Conservation (phyloP, 2,329 filamentous ascomycete genomes). For the Samsoniella hepiali region DNA sequence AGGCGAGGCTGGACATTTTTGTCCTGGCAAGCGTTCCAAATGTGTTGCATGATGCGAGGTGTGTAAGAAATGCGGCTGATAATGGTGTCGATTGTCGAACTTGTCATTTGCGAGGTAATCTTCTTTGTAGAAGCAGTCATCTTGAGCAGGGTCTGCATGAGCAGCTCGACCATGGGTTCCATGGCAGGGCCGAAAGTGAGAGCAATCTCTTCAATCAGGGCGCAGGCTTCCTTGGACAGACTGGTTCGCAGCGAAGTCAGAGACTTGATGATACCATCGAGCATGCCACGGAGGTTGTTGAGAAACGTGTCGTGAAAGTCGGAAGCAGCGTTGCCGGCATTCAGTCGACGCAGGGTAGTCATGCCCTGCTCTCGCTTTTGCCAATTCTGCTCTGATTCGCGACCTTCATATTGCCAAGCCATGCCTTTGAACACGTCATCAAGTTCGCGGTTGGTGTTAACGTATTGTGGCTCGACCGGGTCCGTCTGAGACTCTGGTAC, state of each 20-base stretch:
- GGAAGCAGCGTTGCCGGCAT: constrained; percentile 76
- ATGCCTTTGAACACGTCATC: constrained; percentile 84
- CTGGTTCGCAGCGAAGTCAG: constrained; percentile 83
- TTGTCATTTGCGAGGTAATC: constrained; percentile 81
- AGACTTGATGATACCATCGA: constrained; percentile 88
- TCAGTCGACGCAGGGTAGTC: constrained; percentile 70
- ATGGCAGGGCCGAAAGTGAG: constrained; percentile 71
- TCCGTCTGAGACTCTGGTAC: constrained; percentile 61
- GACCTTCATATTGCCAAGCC: constrained; percentile 78
- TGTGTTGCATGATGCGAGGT: constrained; percentile 77
- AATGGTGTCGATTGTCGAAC: constrained; percentile 75
- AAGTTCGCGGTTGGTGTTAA: constrained; percentile 82
- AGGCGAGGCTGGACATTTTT: constrained; percentile 87
- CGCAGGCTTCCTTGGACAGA: constrained; percentile 81
- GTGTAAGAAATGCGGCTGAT: constrained; percentile 78
- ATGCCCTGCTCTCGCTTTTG: constrained; percentile 78
- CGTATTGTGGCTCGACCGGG: constrained; percentile 73
- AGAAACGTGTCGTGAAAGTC: constrained; percentile 74
- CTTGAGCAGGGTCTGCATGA: constrained; percentile 87
- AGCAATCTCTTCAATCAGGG: constrained; percentile 80
- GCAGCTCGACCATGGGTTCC: constrained; percentile 84
- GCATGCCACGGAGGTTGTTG: constrained; percentile 64
- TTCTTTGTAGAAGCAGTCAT: constrained; percentile 88
- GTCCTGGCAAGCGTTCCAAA: constrained; percentile 79
- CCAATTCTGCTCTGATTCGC: constrained; percentile 90